Percentiles rank a stretch among this genome's conserved stretches.
These are phyloP conservation scores for Knufia fluminis DNA, from an alignment of 2,329 filamentous ascomycete species.

Conservation along the genomic window DNA sequence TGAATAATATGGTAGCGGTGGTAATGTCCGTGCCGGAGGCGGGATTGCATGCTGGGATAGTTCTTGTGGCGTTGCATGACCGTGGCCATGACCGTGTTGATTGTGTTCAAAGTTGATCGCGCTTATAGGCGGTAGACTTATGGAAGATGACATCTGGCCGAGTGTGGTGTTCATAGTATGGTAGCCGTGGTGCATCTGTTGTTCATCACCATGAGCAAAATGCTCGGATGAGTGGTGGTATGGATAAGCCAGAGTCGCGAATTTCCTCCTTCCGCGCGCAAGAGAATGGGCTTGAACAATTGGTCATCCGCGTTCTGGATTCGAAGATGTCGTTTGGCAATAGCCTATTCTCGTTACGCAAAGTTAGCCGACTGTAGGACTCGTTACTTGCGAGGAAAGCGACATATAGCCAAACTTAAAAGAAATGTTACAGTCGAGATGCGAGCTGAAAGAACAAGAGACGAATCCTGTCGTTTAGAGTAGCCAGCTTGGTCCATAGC, in stretches of 20 bases:
- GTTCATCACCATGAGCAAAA: slow-evolving; percentile 16
- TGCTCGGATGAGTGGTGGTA: slow-evolving; percentile 7
- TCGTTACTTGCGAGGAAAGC: background rate
- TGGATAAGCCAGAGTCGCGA: slow-evolving; percentile 9
- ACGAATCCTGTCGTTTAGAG: background rate
- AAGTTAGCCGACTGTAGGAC: slow-evolving; percentile 3
- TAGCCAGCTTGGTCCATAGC: background rate
- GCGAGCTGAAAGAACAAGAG: background rate
- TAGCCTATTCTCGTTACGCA: slow-evolving; percentile 3
- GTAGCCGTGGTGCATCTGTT: slow-evolving; percentile 13
- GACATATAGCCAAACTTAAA: slow-evolving; percentile 2
- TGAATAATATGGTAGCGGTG: slow-evolving; percentile 22
- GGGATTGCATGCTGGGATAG: slow-evolving; percentile 20
- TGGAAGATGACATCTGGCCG: slow-evolving; percentile 18
- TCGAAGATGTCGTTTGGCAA: background rate
- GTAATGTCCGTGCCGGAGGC: slow-evolving; percentile 21
- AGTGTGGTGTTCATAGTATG: slow-evolving; percentile 19
- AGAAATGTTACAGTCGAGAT: slow-evolving; percentile 3
- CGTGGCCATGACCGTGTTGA: slow-evolving; percentile 4
- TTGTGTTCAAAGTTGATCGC: slow-evolving; percentile 22
- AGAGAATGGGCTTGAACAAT: background rate
- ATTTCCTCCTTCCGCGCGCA: background rate
- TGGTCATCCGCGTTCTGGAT: background rate
- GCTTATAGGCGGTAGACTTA: slow-evolving; percentile 24
- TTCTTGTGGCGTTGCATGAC: slow-evolving; percentile 19